phyloP scores from a whole-genome alignment of 2,329 filamentous ascomycete genomes.

The Xylariaceae sp. region DNA sequence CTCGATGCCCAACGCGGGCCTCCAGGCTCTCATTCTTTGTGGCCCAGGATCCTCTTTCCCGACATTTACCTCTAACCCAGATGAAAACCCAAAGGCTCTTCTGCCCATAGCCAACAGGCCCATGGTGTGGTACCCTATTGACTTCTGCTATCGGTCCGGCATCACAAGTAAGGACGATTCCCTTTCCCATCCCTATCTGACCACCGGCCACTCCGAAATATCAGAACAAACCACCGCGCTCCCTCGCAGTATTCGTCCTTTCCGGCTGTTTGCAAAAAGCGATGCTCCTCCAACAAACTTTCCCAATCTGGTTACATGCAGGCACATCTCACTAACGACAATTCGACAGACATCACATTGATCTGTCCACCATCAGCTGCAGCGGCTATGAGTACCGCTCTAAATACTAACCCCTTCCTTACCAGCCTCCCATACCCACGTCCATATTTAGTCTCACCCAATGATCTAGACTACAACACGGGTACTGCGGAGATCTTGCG shows the following conservation, averaged over 20 bases:
- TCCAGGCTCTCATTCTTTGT: slow-evolving; percentile 80
- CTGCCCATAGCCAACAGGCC: slow-evolving; percentile 79
- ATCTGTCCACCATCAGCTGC: slow-evolving; percentile 63
- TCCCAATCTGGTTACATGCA: background rate
- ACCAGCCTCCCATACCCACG: slow-evolving; percentile 69
- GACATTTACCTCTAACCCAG: slow-evolving; percentile 76
- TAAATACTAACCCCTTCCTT: slow-evolving; percentile 74
- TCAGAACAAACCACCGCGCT: no score
- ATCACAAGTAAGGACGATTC: slow-evolving; percentile 57
- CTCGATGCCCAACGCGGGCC: slow-evolving; percentile 68
- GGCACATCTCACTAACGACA: no score
- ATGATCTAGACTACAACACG: slow-evolving; percentile 73
- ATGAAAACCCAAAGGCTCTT: slow-evolving; percentile 77
- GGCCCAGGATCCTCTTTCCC: slow-evolving; percentile 78
- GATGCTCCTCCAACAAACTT: background rate
- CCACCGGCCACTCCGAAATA: background rate
- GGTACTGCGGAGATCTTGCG: slow-evolving; percentile 87
- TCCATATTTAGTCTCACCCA: slow-evolving; percentile 72
- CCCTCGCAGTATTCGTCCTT: background rate
- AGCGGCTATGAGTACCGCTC: slow-evolving; percentile 62
- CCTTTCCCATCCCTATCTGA: background rate
- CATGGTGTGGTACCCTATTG: slow-evolving; percentile 87
- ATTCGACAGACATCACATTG: slow-evolving; percentile 59
- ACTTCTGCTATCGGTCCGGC: slow-evolving; percentile 79
- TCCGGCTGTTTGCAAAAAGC: background rate